Conservation (phyloP, 2,329 filamentous ascomycete genomes). For the Endoconidiophora laricicola region DNA sequence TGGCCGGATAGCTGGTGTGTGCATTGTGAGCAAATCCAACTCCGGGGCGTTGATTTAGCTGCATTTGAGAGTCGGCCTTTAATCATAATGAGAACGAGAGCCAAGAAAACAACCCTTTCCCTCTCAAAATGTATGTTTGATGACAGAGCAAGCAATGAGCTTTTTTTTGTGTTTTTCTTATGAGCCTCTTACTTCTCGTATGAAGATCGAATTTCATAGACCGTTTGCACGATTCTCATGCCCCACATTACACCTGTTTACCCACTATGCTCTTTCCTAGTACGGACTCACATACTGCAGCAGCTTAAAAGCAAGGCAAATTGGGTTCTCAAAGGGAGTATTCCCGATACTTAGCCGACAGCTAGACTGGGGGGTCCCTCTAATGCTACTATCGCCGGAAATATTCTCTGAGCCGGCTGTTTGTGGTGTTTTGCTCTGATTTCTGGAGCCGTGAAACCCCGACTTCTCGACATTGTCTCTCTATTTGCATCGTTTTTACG, state of each 20-base stretch:
- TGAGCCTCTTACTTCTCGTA: background rate
- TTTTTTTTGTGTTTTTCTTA: too few relatives aligned
- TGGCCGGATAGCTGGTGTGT: background rate
- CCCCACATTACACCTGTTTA: background rate
- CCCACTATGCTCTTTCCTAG: constrained; percentile 1
- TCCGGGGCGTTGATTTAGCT: background rate
- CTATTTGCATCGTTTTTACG: background rate
- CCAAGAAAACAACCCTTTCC: background rate
- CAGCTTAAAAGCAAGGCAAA: background rate
- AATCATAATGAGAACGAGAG: constrained; percentile 9
- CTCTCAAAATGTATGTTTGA: background rate
- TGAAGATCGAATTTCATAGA: too few relatives aligned
- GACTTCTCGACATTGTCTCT: constrained; percentile 2
- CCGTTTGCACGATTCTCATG: background rate
- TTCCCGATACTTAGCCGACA: constrained; percentile 12
- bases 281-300: background rate
- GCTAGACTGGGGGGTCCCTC: constrained; percentile 4
- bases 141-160: background rate
- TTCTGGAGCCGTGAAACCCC: constrained; percentile 5
- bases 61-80: constrained; percentile 11
- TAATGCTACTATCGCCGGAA: constrained; percentile 6
- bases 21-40: constrained; percentile 7
- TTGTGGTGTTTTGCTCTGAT: constrained; percentile 4
- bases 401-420: constrained; percentile 12
- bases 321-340: background rate